phyloP scores from a whole-genome alignment of 1,284 basidiomycete species.

The Trichosporon coremiiforme region DNA sequence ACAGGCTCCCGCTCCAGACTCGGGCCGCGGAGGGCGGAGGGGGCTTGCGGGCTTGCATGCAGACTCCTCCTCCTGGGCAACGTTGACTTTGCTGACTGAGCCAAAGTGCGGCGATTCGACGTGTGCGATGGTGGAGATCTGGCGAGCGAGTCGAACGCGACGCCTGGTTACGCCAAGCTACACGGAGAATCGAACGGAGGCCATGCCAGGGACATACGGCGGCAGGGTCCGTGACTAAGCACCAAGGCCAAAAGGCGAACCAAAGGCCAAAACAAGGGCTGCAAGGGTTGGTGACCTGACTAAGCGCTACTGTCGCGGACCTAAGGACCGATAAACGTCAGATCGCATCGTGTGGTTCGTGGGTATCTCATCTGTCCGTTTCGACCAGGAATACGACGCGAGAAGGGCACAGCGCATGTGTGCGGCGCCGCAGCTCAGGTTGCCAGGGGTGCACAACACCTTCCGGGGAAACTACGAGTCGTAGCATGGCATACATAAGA shows the following conservation, averaged over 20 bases:
- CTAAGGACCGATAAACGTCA: background rate
- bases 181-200: background rate
- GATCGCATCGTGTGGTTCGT: background rate
- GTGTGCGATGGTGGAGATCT: background rate
- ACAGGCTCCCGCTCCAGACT: background rate
- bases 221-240: conserved; percentile 12
- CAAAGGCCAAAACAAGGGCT: background rate
- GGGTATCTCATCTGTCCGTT: background rate
- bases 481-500: background rate
- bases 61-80: background rate
- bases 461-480: background rate
- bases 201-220: background rate
- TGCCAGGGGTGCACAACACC: background rate
- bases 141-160: conserved; percentile 3
- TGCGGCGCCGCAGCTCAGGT: background rate
- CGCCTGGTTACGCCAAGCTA: too few species aligned
- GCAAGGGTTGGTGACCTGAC: background rate
- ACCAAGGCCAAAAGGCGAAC: background rate
- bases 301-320: conserved; percentile 1
- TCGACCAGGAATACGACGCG: background rate
- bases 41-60: background rate
- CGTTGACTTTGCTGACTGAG: background rate
- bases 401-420: background rate
- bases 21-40: background rate
- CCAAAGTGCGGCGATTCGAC: background rate